Evolutionary conservation across 176 grass and related monocot genomes (phyloP), one percentile per base, ranked within the genome.

Genomic region (Oryza meyeriana): DNA sequence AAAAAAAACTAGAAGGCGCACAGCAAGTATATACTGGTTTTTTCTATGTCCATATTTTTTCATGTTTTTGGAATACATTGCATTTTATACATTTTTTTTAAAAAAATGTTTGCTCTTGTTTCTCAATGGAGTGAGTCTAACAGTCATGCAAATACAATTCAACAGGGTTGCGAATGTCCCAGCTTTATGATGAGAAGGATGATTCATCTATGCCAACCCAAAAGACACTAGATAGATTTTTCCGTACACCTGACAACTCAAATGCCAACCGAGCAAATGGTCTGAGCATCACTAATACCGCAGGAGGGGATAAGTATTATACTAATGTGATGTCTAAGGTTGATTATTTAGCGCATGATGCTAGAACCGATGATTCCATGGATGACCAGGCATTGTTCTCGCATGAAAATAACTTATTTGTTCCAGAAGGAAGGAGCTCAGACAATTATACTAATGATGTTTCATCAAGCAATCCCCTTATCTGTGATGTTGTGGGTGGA

Each of bases 111-210:
- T 79, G n/a, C 11, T 66, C 75, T 70, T 81, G 52, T 32, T 69
- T 8, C 27, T 79, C 45, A 18, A 17, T 32, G 29, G 71, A 64
- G 24, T 50, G 17, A 4, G 62, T 10, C 38, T 82, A 67, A 87
- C 29, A 81, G 10, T 69, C 72, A 59, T 59, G 9, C 31, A 63
- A 39, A 28, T 72, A 29, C 61, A 71, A 69, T 84, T 36, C 77
- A 74, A 66, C 69, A 98, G 95, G 95, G 22, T 42, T 98, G 61
- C 86, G 95, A 13, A 93, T 98, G 83, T 98, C 95, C 59, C 90
- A 98, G 36, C 90, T 98, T 72, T 45, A 59, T 57, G 94, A 94
- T 33, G 92, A 94, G 47, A 92, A 88, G 55, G 79, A 88, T 34
- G 34, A 81, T 89, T 75, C 78, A 68, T 64, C 67, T 81, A 84